phyloP scores from a whole-genome alignment of 768 basidiomycete species.

The Fomitopsis serialis region DNA sequence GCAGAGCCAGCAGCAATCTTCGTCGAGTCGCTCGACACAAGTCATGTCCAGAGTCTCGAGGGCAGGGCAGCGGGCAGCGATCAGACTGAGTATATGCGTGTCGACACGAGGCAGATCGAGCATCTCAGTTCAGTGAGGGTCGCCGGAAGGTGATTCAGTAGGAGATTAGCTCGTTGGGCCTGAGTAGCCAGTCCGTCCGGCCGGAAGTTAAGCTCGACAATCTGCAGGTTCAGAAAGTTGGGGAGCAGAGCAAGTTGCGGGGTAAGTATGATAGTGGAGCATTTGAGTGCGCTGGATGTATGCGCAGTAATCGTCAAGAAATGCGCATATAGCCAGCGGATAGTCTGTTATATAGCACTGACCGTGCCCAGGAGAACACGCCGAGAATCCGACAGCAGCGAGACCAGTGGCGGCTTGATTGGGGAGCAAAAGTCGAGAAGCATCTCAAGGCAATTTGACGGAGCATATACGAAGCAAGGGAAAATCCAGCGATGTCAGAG shows the following conservation, averaged over 20 bases:
- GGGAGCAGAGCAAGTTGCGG: constrained; percentile 2
- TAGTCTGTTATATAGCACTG: constrained; percentile 4
- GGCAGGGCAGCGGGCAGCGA: constrained; percentile 41
- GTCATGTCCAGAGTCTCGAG: constrained; percentile 49
- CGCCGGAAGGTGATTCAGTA: constrained; percentile 21
- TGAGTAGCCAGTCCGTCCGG: constrained; percentile 19
- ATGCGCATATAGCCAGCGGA: neutral
- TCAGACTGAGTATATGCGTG: constrained; percentile 35
- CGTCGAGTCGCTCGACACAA: constrained; percentile 52
- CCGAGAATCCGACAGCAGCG: constrained; percentile 14
- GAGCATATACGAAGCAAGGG: constrained; percentile 21
- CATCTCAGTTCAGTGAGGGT: constrained; percentile 45
- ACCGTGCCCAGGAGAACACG: constrained; percentile 23
- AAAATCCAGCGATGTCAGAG: constrained; percentile 19
- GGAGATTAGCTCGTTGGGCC: constrained; percentile 13
- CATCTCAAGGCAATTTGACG: constrained; percentile 24
- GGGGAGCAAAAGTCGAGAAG: constrained; percentile 15
- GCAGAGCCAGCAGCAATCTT: constrained; percentile 58
- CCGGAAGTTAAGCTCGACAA: constrained; percentile 17
- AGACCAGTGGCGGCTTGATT: constrained; percentile 11
- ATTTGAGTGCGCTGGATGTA: constrained; percentile 14
- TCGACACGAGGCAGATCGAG: constrained; percentile 56
- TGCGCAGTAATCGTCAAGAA: constrained; percentile 14
- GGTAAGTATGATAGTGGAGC: constrained; percentile 10
- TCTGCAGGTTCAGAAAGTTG: constrained; percentile 6